Evolutionary conservation across 352 stramenopile genomes (phyloP), one percentile per base, ranked within the genome.

Genomic region (Hyaloperonospora arabidopsidis): DNA sequence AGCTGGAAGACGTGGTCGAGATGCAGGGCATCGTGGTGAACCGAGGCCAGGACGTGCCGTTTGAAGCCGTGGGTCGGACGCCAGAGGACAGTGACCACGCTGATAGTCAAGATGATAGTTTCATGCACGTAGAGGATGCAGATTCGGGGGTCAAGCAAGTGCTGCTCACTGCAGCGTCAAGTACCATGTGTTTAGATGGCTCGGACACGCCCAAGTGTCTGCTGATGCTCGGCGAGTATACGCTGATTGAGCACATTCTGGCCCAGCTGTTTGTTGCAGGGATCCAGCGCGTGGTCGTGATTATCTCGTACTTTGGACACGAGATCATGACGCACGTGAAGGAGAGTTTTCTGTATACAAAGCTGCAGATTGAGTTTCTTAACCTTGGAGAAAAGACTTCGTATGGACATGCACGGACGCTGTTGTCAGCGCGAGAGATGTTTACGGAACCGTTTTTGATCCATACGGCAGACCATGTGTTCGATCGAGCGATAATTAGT

Each of bases 391-490:
- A 89, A 49, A 75, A 87, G 52, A 87, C 79, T 49, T 68, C 69
- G 14, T 86, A 89, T 50, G 76, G 78, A 29, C 75, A 90, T 57
- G 74, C 83, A 51, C 76, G 80, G 25, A 87, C 83, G 45, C 45
- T 93, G 35, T 61, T 93, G 18, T 84, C 83, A 12, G 83, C 80
- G 21, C 70, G 80, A 43, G 70, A 88, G 40, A 84, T 90, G 72
- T 93, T 93, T 53, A 60, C 66, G 1, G 76, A 82, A n/a, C 79
- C 76, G 6, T 93, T 93, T 56, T 59, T 93, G 38, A 91, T 93
- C 57, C 83, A 93, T 65, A 90, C 83, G 47, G 76, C 83, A 2
- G 80, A 93, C 53, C 83, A 90, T 59, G 79, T 93, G 54, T 90
- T 93, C 46, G 80, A 93, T 64, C 76, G 84, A 52, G 68, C 70